A percentile compares a stretch with the other conserved stretches of the same genome.
Conservation (phyloP, 371 early-diverging fungal species). For the Apophysomyces ossiformis region DNA sequence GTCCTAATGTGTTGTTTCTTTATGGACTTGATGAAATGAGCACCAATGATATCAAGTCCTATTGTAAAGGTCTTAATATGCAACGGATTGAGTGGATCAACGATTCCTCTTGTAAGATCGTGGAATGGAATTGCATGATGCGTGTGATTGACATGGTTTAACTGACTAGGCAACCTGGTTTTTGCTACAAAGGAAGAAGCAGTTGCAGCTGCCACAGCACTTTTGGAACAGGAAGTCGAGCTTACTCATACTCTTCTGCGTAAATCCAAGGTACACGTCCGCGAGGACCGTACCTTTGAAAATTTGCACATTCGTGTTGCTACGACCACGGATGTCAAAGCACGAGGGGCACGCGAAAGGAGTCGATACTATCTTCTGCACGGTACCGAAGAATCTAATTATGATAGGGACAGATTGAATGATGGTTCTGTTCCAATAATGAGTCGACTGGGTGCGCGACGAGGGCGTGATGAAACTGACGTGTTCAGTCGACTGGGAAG, state of each 20-base stretch:
- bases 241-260: slow-evolving; percentile 33
- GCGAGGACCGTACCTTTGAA: slow-evolving; percentile 14
- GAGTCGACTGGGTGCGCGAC: slow-evolving; percentile 15
- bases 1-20: slow-evolving; percentile 47
- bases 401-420: no score
- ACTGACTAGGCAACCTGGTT: slow-evolving; percentile 38
- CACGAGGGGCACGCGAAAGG: slow-evolving; percentile 48
- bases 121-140: not conserved
- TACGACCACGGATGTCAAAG: slow-evolving; percentile 55
- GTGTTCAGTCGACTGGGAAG: slow-evolving; percentile 21
- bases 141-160: slow-evolving; percentile 15
- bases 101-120: slow-evolving; percentile 55
- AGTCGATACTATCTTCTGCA: slow-evolving; percentile 60
- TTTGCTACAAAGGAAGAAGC: slow-evolving; percentile 35
- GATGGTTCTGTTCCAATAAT: slow-evolving; percentile 10
- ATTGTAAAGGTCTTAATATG: slow-evolving; percentile 45
- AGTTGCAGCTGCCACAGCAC: slow-evolving; percentile 34
- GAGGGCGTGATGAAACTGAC: slow-evolving; percentile 10
- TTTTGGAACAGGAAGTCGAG: slow-evolving; percentile 29
- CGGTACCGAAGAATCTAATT: slow-evolving; percentile 33
- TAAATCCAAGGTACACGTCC: slow-evolving; percentile 30
- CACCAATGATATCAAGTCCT: slow-evolving; percentile 55
- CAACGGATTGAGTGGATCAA: slow-evolving; percentile 65
- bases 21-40: slow-evolving; percentile 61
- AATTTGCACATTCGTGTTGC: slow-evolving; percentile 47